Percentiles rank a stretch among this genome's conserved stretches.
These are phyloP conservation scores for Neonectria coccinea DNA, from an alignment of 2,329 filamentous ascomycete species.

Conservation along the genomic window DNA sequence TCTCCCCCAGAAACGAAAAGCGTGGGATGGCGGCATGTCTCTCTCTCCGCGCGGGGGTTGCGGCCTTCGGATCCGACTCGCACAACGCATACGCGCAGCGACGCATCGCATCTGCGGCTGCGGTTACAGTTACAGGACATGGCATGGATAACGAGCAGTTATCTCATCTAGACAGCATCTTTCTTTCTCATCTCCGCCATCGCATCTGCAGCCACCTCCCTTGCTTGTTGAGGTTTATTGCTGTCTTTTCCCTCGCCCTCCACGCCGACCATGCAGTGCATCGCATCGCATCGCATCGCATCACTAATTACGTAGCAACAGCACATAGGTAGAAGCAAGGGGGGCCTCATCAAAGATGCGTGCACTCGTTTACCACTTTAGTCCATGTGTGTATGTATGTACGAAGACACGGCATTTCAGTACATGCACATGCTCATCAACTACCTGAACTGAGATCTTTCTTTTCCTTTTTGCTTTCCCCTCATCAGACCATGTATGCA, in stretches of 20 bases:
- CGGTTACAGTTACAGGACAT: constrained; percentile 4
- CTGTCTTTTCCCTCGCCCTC: not conserved
- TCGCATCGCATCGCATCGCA: not conserved
- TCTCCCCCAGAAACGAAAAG: not conserved
- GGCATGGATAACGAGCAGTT: too few species aligned
- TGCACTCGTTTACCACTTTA: not conserved
- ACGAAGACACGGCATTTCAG: constrained; percentile 7
- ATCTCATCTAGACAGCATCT: too few species aligned
- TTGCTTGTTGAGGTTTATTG: not conserved
- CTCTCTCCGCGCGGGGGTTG: not conserved
- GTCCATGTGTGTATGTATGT: not conserved
- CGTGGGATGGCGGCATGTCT: constrained; percentile 9
- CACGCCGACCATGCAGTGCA: constrained; percentile 6
- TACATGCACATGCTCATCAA: constrained; percentile 9
- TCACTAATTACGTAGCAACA: not conserved
- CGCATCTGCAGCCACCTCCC: not conserved
- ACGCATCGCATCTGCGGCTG: not conserved
- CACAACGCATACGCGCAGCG: constrained; percentile 27
- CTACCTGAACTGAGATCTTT: not conserved
- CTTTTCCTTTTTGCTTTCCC: not conserved
- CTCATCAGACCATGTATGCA: constrained; percentile 17
- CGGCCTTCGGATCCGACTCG: constrained; percentile 21
- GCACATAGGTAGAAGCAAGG: not conserved
- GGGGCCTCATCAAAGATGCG: not conserved
- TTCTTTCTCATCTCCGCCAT: too few species aligned